Percentiles rank a stretch among this genome's conserved stretches.
phyloP scores from a whole-genome alignment of 139 green algal species.

The Volvox africanus region DNA sequence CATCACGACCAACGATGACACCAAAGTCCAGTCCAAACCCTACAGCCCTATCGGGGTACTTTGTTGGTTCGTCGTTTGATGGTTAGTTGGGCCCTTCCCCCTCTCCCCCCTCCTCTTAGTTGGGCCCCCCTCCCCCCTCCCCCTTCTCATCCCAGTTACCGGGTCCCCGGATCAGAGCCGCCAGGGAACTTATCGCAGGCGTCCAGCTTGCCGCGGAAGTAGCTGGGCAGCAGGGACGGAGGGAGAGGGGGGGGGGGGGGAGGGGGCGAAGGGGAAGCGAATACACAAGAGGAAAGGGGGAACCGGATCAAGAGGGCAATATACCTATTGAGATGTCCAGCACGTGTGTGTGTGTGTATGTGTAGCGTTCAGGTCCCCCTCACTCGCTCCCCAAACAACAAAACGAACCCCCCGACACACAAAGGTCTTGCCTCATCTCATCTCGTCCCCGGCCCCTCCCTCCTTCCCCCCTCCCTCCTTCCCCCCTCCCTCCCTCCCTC shows the following conservation, averaged over 20 bases:
- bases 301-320: too few species aligned
- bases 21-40: too few species aligned
- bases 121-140: too few species aligned
- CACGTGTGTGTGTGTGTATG: neutral
- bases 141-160: neutral
- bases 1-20: too few species aligned
- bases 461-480: neutral
- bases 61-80: too few species aligned
- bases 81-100: too few species aligned
- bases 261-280: neutral
- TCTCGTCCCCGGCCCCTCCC: neutral
- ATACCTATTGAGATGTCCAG: too few species aligned
- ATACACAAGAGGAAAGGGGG: neutral
- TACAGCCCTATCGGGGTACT: too few species aligned
- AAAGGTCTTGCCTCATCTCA: neutral
- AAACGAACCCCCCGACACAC: too few species aligned
- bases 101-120: too few species aligned
- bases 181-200: constrained; percentile 56
- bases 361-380: neutral
- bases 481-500: neutral
- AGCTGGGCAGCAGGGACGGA: constrained; percentile 14
- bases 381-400: too few species aligned
- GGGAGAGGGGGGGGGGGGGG: neutral
- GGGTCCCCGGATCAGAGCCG: constrained; percentile 52
- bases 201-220: constrained; percentile 50